Evolutionary conservation across 306 rosid species (phyloP), one percentile per base, ranked within the genome.

Genomic region (Echinosophora koreensis): DNA sequence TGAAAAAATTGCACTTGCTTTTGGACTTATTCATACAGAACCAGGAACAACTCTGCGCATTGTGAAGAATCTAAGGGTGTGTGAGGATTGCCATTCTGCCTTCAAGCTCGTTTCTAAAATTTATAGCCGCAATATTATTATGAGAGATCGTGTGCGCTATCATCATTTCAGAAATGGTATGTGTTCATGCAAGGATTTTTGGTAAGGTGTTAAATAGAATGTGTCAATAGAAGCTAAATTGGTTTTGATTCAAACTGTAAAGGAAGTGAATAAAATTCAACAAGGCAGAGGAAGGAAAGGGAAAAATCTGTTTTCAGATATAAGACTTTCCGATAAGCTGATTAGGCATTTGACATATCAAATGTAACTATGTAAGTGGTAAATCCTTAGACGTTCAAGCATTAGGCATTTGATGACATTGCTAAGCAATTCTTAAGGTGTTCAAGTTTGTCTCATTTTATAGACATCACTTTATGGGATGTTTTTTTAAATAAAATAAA

Each of bases 1-100:
- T 37, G 90, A 89, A 70, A 89, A 87, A 82, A 80, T 87, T 74
- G 91, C 94, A 44, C 67, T 86, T 84, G 94, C 94, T 80, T 86
- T 88, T 44, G 88, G 89, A 32, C 81, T 88, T 18, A 77, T 90
- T 17, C 63, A 83, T 52, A 79, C 89, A 17, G 80, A 71, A 52
- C 87, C 90, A 1, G 90, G 92, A 64, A 80, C 89, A 49, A 69
- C 90, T 13, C 78, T 90, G 52, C 85, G 64, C 10, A 77, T 90
- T 15, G 82, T 84, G 77, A 88, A 90, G 77, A 88, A 86, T 73
- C 79, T 87, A 67, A 82, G 90, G 89, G 89, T 88, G 46, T 90
- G 92, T 84, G 86, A 84, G 66, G 92, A 88, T 63, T 90, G 92
- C 74, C 89, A 84, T 70, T 75, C 84, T 63, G 89, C 90, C 6